Conservation (phyloP, 768 basidiomycete genomes). For the Plicaturopsis crispa region DNA sequence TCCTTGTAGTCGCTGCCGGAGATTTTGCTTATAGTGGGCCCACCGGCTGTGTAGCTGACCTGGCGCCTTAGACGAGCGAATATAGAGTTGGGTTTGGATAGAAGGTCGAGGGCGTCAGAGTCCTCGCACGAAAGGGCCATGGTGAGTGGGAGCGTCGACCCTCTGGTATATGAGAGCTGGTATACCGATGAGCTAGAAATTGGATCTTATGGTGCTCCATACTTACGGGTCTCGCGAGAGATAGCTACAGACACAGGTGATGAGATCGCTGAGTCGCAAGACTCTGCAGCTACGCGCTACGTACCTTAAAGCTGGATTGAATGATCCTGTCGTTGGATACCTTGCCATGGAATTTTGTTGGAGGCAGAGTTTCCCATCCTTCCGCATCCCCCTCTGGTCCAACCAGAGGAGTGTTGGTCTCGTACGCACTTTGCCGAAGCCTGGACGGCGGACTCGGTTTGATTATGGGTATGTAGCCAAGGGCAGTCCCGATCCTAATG, state of each 20-base stretch:
- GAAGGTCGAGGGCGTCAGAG: constrained; percentile 28
- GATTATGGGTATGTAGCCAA: neutral
- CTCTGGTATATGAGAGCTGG: constrained; percentile 41
- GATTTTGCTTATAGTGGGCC: constrained; percentile 26
- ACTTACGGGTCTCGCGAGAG: constrained; percentile 32
- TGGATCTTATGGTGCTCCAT: neutral
- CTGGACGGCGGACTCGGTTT: neutral
- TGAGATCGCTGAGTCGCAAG: constrained; percentile 5
- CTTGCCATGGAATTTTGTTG: constrained; percentile 6
- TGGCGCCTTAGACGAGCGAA: constrained; percentile 31
- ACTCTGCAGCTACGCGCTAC: constrained; percentile 2
- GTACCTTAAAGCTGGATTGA: constrained; percentile 4
- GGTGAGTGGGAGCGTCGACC: constrained; percentile 39
- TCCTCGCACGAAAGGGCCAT: constrained; percentile 34
- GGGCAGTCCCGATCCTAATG: neutral
- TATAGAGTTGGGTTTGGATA: constrained; percentile 33
- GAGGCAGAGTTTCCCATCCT: neutral
- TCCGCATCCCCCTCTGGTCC: constrained; percentile 4
- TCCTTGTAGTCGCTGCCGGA: constrained; percentile 39
- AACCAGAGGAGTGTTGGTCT: neutral
- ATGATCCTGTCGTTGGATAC: constrained; percentile 3
- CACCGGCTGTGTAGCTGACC: constrained; percentile 25
- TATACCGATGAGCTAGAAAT: constrained; percentile 1
- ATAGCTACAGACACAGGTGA: constrained; percentile 20
- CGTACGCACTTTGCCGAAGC: neutral